Evolutionary conservation across 228 moss, liverwort and hornwort genomes (phyloP).

Genomic region (Sphagnum fallax): DNA sequence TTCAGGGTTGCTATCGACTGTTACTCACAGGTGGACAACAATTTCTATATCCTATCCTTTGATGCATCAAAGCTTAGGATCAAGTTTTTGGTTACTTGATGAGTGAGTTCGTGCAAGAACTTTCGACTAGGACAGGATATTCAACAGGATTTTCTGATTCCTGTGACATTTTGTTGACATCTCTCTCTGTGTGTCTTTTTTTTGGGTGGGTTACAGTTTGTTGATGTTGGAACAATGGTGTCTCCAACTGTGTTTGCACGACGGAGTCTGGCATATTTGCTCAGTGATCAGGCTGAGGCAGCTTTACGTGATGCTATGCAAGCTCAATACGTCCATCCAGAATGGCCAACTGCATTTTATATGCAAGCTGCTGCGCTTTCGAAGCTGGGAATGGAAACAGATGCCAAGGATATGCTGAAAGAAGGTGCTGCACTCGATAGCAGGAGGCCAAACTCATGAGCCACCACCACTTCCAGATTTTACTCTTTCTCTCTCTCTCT

Average conservation of each 20-base stretch:
- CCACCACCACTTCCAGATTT: too few species aligned
- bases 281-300: slow-evolving; percentile 57
- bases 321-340: slow-evolving; percentile 58
- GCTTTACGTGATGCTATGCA: slow-evolving; percentile 64
- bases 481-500: too few species aligned
- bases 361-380: slow-evolving; percentile 60
- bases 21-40: slow-evolving; percentile 36
- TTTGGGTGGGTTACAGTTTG: slow-evolving; percentile 20
- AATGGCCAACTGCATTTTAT: slow-evolving; percentile 60
- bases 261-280: slow-evolving; percentile 45
- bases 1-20: slow-evolving; percentile 60
- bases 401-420: slow-evolving; percentile 44
- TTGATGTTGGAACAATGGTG: slow-evolving; percentile 58
- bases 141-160: too few species aligned
- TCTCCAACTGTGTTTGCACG: slow-evolving; percentile 62
- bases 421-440: slow-evolving; percentile 42
- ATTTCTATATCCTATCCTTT: too few species aligned
- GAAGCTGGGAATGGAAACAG: slow-evolving; percentile 51
- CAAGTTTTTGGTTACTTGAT: too few species aligned
- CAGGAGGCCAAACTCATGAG: slow-evolving; percentile 24
- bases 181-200: too few species aligned
- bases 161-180: too few species aligned
- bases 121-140: too few species aligned
- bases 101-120: too few species aligned
- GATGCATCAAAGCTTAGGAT: too few species aligned